phyloP scores from a whole-genome alignment of 345 rosid genomes.

The Hibiscus trionum region DNA sequence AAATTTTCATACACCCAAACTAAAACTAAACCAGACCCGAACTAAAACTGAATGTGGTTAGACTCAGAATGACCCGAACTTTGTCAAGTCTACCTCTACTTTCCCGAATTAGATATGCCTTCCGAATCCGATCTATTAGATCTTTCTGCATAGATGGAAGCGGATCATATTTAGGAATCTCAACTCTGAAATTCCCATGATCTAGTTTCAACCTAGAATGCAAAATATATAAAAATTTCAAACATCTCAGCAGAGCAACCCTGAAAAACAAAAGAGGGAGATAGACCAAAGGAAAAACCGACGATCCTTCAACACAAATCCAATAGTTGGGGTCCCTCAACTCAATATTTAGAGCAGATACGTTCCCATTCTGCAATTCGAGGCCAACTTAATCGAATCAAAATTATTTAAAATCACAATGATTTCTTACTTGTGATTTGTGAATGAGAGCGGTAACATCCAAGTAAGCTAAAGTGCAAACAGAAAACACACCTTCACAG shows the following conservation, averaged over 20 bases:
- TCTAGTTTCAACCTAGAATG: conserved; percentile 41
- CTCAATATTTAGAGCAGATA: conserved; percentile 38
- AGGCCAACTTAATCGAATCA: background rate
- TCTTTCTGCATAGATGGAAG: conserved; percentile 31
- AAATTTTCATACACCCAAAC: too few species aligned
- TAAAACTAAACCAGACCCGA: too few species aligned
- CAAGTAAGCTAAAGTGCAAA: conserved; percentile 2
- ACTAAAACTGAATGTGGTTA: too few species aligned
- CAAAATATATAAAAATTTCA: background rate
- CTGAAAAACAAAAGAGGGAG: background rate
- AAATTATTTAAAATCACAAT: background rate
- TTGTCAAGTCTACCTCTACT: too few species aligned
- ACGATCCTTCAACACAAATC: conserved; percentile 65
- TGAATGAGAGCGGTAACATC: conserved; percentile 1
- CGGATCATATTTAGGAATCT: conserved; percentile 36
- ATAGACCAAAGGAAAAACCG: background rate
- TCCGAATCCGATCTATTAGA: conserved; percentile 21
- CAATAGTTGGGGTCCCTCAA: conserved; percentile 48
- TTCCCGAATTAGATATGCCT: too few species aligned
- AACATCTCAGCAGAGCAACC: background rate
- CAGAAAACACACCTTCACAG: conserved; percentile 26
- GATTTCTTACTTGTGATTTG: background rate
- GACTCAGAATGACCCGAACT: too few species aligned
- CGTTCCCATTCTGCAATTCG: conserved; percentile 33
- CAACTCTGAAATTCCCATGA: conserved; percentile 46